A percentile compares a stretch with the other conserved stretches of the same genome.
phyloP scores from a whole-genome alignment of 2,329 filamentous ascomycete genomes.

The Penicillium palitans region DNA sequence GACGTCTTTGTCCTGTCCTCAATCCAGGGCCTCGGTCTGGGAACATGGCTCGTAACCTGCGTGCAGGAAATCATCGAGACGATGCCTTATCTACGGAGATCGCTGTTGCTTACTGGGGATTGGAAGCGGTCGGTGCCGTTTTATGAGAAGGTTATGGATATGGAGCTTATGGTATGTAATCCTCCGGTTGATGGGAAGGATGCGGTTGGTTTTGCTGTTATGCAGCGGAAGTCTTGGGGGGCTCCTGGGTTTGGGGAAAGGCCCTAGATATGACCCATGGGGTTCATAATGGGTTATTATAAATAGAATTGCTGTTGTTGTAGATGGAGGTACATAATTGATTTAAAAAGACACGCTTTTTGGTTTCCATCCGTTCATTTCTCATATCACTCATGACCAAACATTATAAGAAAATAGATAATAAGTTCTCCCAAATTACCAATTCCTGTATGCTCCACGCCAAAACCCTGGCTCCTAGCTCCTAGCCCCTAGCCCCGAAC shows the following conservation, averaged over 20 bases:
- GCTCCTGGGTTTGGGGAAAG: not conserved
- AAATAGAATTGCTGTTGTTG: not conserved
- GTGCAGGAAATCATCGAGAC: constrained; percentile 12
- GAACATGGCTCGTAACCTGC: constrained; percentile 18
- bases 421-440: not conserved
- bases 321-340: not conserved
- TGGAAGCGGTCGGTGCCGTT: constrained; percentile 12
- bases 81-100: constrained; percentile 15
- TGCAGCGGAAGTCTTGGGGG: constrained; percentile 5
- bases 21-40: constrained; percentile 10
- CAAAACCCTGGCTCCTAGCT: not conserved
- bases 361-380: constrained; percentile 1
- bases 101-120: constrained; percentile 12
- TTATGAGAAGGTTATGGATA: constrained; percentile 6
- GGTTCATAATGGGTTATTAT: not conserved
- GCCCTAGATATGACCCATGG: not conserved
- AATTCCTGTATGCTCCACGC: not conserved
- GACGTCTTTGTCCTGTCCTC: constrained; percentile 12
- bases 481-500: too few relatives aligned
- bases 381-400: constrained; percentile 6
- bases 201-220: constrained; percentile 3
- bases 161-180: not conserved
- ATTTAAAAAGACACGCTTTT: not conserved
- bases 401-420: constrained; percentile 2
- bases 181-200: not conserved